These are phyloP conservation scores for Oxyria digyna DNA, from an alignment of 148 eudicot species.

Conservation along the genomic window DNA sequence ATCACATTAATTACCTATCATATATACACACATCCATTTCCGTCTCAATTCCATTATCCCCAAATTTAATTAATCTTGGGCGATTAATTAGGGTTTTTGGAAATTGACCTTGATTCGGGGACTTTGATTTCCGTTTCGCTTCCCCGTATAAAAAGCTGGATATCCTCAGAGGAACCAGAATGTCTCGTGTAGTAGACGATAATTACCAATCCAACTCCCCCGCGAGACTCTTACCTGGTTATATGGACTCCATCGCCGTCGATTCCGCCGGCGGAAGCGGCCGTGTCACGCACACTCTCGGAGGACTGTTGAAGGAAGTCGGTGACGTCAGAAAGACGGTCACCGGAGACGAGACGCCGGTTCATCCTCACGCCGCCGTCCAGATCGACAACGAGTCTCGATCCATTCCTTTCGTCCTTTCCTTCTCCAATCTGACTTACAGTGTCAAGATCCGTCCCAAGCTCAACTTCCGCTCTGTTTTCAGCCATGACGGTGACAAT, in stretches of 20 bases:
- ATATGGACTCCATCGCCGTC: slow-evolving; percentile 10
- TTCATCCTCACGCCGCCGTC: slow-evolving; percentile 37
- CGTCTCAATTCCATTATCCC: background rate
- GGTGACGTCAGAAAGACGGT: slow-evolving; percentile 52
- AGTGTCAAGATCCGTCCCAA: slow-evolving; percentile 29
- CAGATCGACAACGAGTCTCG: slow-evolving; percentile 32
- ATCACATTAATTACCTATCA: background rate
- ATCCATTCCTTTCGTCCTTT: slow-evolving; percentile 37
- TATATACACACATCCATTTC: slow-evolving; percentile 1
- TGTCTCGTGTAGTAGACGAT: slow-evolving; percentile 33
- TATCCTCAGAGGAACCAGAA: slow-evolving; percentile 8
- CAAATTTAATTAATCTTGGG: background rate
- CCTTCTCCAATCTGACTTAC: slow-evolving; percentile 25
- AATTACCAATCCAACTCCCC: slow-evolving; percentile 7
- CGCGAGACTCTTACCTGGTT: background rate
- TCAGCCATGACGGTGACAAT: slow-evolving; percentile 7
- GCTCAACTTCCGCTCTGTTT: slow-evolving; percentile 3
- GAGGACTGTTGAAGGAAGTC: slow-evolving; percentile 52
- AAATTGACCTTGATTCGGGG: background rate
- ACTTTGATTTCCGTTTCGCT: background rate
- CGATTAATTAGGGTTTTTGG: background rate
- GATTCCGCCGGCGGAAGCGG: background rate
- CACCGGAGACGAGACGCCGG: slow-evolving; percentile 65
- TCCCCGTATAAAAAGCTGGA: slow-evolving; percentile 8
- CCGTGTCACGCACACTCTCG: slow-evolving; percentile 41